Evolutionary conservation across 2,329 filamentous ascomycete genomes (phyloP).

Genomic region (Colletotrichum simmondsii): DNA sequence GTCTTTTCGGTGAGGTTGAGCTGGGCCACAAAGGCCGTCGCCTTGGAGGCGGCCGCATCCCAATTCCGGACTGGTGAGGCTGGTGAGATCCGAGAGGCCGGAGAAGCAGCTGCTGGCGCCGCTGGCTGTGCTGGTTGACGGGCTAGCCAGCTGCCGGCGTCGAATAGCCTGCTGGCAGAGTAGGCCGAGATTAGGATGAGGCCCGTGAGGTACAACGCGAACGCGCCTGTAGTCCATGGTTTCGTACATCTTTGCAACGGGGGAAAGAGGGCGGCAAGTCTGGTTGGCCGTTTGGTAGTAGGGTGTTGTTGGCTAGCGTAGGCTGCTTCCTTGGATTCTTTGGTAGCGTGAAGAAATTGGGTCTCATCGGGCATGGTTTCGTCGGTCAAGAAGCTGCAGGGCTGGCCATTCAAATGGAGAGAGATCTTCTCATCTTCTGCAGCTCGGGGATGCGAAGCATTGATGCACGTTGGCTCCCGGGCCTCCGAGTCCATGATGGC

Average conservation of each 20-base stretch:
- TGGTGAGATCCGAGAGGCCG: neutral
- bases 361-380: conserved; percentile 24
- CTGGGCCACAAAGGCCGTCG: conserved; percentile 72
- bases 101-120: conserved; percentile 24
- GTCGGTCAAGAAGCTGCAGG: conserved; percentile 33
- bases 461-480: conserved; percentile 28
- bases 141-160: conserved; percentile 33
- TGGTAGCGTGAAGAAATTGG: conserved; percentile 9
- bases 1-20: conserved; percentile 83
- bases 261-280: neutral
- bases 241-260: conserved; percentile 14
- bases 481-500: conserved; percentile 25
- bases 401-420: conserved; percentile 29
- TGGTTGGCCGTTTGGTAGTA: neutral
- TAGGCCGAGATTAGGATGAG: conserved; percentile 33
- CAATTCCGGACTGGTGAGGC: conserved; percentile 52
- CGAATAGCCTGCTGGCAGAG: conserved; percentile 32
- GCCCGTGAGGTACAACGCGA: conserved; percentile 33
- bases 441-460: conserved; percentile 32
- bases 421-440: conserved; percentile 13
- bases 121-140: conserved; percentile 15
- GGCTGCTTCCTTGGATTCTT: neutral
- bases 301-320: neutral
- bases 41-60: conserved; percentile 77
- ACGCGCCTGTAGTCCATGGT: conserved; percentile 23